A percentile compares a stretch with the other conserved stretches of the same genome.
Conservation (phyloP, 306 rosid species). For the Cotoneaster glaucophyllus region DNA sequence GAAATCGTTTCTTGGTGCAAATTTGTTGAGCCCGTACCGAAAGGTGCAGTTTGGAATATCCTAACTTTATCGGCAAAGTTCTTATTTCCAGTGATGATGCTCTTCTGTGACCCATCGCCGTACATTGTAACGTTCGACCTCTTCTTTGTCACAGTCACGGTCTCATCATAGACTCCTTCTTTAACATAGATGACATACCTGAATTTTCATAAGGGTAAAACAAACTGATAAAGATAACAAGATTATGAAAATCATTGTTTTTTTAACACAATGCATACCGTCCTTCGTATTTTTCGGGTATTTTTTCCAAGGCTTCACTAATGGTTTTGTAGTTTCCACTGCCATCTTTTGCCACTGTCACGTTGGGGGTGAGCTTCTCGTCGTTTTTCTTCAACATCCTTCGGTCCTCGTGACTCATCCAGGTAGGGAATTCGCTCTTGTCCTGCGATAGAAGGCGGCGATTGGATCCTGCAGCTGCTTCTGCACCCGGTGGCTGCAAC, state of each 20-base stretch:
- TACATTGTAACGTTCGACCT: constrained; percentile 68
- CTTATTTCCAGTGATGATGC: constrained; percentile 63
- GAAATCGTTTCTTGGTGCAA: neutral
- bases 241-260: neutral
- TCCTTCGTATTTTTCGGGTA: constrained; percentile 54
- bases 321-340: constrained; percentile 65
- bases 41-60: constrained; percentile 62
- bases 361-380: constrained; percentile 57
- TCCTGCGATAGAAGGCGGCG: constrained; percentile 41
- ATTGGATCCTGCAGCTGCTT: neutral
- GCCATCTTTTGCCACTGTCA: constrained; percentile 73
- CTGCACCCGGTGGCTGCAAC: neutral
- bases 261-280: constrained; percentile 27
- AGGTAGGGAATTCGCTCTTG: constrained; percentile 42
- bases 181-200: constrained; percentile 76
- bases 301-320: constrained; percentile 43
- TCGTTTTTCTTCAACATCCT: constrained; percentile 49
- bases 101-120: constrained; percentile 93
- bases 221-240: neutral
- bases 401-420: constrained; percentile 48
- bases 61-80: constrained; percentile 62
- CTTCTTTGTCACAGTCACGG: constrained; percentile 43
- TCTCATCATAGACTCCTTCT: constrained; percentile 68
- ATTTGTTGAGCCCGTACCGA: constrained; percentile 37
- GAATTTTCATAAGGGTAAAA: neutral